Evolutionary conservation across 2,329 filamentous ascomycete species (phyloP), one percentile per base, ranked within the genome.

Genomic region (Aspergillus amoenus): DNA sequence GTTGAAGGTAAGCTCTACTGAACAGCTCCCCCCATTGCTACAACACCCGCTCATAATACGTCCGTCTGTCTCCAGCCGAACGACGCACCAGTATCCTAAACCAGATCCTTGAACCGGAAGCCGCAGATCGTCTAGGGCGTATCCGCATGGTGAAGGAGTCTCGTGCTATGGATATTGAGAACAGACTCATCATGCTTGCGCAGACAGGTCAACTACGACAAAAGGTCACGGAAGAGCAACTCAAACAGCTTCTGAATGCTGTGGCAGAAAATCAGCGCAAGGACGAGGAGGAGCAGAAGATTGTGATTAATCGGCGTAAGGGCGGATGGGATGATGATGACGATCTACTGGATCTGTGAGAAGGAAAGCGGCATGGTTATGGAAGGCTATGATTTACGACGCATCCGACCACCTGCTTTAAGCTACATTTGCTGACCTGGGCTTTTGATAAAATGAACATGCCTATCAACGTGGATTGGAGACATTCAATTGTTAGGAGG

Each of bases 121-220:
- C 94, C 17, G 90, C 91, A 59, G 94, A 99, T 78, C 90, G 94
- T 13, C 84, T 99, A 1, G 91, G 91, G 56, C 91, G 94, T 64
- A 97, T 99, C 78, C 89, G 93, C 34, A 87, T 99, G 59, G 94
- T 99, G 71, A 97, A 97, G 78, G 91, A 93, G 73, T 88, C 88
- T 66, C 90, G 94, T 68, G 94, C 94, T 37, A 84, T 83, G 60
- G 92, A 97, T 69, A 86, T 99, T 56, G 94, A 99, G 80, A 93
- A 95, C 81, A 80, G 93, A 50, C 84, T 99, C 56, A 93, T 99
- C 75, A 92, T 88, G 86, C 84, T 99, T 57, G 93, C 94, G 57
- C 86, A 92, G 69, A 85, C 88, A 22, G 93, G 93, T 22, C 94
- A 97, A 80, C 81, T 99, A 67, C 82, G 91, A 54, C 79, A 85